Base-by-base conservation (phyloP, 1,139 yeast genomes). In the Ashbya aceris region DNA sequence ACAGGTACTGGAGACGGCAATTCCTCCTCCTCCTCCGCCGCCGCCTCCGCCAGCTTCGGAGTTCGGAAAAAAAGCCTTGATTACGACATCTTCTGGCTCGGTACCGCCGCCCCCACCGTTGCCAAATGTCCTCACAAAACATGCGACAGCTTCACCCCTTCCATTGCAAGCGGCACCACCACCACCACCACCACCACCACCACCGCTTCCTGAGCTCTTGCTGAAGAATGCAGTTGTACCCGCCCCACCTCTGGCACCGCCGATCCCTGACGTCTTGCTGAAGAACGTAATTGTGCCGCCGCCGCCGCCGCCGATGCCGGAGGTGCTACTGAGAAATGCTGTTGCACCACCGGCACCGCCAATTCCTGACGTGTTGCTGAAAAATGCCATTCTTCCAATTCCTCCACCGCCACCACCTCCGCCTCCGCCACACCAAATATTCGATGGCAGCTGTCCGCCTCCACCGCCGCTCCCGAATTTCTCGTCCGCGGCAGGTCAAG, bases 141-240 rank as follows among this genome's bases (percentile, higher is more conserved):
- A 14, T 29, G 35, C 11, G 3, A 8, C 35, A 9, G 14, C 27
- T 14, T 13, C 17, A 11, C 12, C 34, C 8, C 37, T 39, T 23
- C 32, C 40, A 27, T 39, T 42, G 11, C 45, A 42, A 26, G 40
- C 12, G 7, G 20, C 4, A 14, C 20, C 41, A 11, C 48, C 52
- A 8, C 57, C 55, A 26, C 55, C 61, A 14, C 47, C 43, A 20
- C 37, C 37, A 9, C 37, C 37, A 10, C 37, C 8, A 5, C 37
- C 37, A 29, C n/a, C n/a, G 20, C 13, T 4, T 4, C 14, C n/a
- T 14, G 17, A n/a, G 17, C 20, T n/a, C n/a, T n/a, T n/a, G n/a
- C n/a, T 32, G 17, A 14, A 11, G 14, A 32, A n/a, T n/a, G 17
- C n/a, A 6, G 35, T 11, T 3, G 20, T n/a, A 8, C 23, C 31